A percentile compares a stretch with the other conserved stretches of the same genome.
Evolutionary conservation across 306 rosid genomes (phyloP).

Genomic region (Sicyos baderoa): DNA sequence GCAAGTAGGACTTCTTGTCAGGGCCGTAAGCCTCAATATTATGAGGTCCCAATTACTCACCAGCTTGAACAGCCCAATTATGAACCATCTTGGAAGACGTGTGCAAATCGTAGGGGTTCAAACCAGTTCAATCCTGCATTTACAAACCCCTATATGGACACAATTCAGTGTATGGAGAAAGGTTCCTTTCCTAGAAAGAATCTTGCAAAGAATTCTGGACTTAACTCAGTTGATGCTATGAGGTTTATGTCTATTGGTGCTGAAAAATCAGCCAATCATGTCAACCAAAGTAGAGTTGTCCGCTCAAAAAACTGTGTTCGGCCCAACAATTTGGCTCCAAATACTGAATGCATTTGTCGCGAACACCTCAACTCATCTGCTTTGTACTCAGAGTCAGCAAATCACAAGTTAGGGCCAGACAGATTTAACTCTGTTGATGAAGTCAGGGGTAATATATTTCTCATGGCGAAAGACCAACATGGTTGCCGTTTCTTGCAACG

Average conservation of each 20-base stretch:
- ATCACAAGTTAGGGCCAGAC: conserved; percentile 30
- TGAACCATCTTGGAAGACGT: conserved; percentile 27
- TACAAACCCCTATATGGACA: conserved; percentile 23
- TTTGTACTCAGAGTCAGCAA: conserved; percentile 18
- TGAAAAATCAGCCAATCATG: conserved; percentile 27
- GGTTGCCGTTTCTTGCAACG: conserved; percentile 59
- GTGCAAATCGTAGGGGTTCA: conserved; percentile 23
- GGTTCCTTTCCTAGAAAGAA: conserved; percentile 26
- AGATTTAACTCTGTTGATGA: conserved; percentile 37
- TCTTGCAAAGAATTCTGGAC: conserved; percentile 28
- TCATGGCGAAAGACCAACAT: conserved; percentile 51
- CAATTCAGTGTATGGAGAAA: conserved; percentile 16
- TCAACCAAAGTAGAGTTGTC: conserved; percentile 26
- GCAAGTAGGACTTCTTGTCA: conserved; percentile 17
- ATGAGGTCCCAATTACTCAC: conserved; percentile 31
- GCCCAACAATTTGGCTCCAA: conserved; percentile 23
- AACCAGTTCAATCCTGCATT: conserved; percentile 26
- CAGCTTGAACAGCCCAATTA: conserved; percentile 26
- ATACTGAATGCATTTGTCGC: conserved; percentile 8
- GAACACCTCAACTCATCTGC: background rate
- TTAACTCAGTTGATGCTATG: conserved; percentile 23
- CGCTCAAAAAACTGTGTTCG: conserved; percentile 22
- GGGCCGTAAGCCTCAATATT: conserved; percentile 27
- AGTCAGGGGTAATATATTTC: conserved; percentile 33
- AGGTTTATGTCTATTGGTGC: conserved; percentile 29